Base-by-base conservation (phyloP, 1,284 basidiomycete species). In the Vanrija humicola region DNA sequence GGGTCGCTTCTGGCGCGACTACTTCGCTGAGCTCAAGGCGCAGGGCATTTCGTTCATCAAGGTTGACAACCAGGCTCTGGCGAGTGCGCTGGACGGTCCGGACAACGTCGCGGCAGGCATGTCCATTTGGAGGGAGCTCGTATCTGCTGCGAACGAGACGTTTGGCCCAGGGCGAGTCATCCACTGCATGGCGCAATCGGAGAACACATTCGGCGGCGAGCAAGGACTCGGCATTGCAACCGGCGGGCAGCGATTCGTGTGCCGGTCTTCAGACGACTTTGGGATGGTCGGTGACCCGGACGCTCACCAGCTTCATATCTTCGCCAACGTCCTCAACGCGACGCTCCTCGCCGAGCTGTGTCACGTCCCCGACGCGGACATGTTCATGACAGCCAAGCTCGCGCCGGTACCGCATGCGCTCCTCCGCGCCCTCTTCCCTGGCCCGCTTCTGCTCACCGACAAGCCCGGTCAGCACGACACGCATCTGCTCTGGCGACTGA, bases 181-280 rank as follows among this genome's bases (percentile, higher is more conserved):
- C 55, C 64, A 66, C 59, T 67, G 68, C 59, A 70, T 70, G 68
- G 56, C 65, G 26, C 67, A 70, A 46, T 63, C 58, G 39, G 67
- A 67, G 40, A 29, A 55, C n/a, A 64, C 62, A 58, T 55, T 64
- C 29, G 63, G 62, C 49, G 68, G 68, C 12, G 60, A 61, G 1
- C 64, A 53, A 39, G 67, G 52, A 3, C 46, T 50, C n/a, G 48
- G 39, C 26, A 38, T 48, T 8, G 15, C 28, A 2, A 38, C 47
- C 6, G n/a, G 43, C 12, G 53, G 48, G 2, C 38, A 46, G n/a
- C 15, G 29, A 19, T 54, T 53, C 19, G 44, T 53, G 16, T 53
- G 51, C 44, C 51, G 56, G 3, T 69, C 68, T 52, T 64, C 63
- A 10, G 69, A 70, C 59, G 70, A 73, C 58, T 73, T 61, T 57